A percentile compares a stretch with the other conserved stretches of the same genome.
These are phyloP conservation scores for Mortierella sp. DNA, from an alignment of 371 early-diverging fungal genomes.

Conservation along the genomic window DNA sequence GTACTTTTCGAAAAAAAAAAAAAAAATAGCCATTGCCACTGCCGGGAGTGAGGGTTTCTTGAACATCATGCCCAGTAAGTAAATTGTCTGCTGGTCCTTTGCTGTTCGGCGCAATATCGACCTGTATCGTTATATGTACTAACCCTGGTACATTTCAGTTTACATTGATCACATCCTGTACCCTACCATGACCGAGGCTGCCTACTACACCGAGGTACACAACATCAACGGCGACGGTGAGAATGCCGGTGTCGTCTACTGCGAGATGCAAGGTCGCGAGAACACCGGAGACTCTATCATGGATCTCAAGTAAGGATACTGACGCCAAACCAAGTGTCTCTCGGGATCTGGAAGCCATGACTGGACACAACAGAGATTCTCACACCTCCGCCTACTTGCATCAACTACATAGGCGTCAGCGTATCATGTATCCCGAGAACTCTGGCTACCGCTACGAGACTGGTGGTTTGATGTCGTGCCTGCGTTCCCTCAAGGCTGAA, in stretches of 20 bases:
- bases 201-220: constrained; percentile 74
- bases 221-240: constrained; percentile 60
- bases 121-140: neutral
- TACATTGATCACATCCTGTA: constrained; percentile 79
- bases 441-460: constrained; percentile 79
- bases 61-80: constrained; percentile 66
- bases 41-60: constrained; percentile 79
- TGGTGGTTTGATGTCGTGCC: constrained; percentile 76
- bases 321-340: neutral
- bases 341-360: neutral
- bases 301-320: constrained; percentile 33
- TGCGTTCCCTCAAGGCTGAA: constrained; percentile 75
- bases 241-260: constrained; percentile 62
- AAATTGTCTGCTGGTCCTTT: neutral
- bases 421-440: constrained; percentile 72
- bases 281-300: constrained; percentile 48
- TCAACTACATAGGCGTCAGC: constrained; percentile 59
- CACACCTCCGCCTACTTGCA: neutral
- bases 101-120: neutral
- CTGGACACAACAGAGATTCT: neutral
- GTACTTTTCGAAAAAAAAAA: neutral
- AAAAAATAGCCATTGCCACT: constrained; percentile 67
- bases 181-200: constrained; percentile 76
- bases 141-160: constrained; percentile 48
- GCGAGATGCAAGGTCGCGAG: constrained; percentile 63